Base-by-base conservation (phyloP, 805 yeast species). In the Metschnikowia dekortorum region DNA sequence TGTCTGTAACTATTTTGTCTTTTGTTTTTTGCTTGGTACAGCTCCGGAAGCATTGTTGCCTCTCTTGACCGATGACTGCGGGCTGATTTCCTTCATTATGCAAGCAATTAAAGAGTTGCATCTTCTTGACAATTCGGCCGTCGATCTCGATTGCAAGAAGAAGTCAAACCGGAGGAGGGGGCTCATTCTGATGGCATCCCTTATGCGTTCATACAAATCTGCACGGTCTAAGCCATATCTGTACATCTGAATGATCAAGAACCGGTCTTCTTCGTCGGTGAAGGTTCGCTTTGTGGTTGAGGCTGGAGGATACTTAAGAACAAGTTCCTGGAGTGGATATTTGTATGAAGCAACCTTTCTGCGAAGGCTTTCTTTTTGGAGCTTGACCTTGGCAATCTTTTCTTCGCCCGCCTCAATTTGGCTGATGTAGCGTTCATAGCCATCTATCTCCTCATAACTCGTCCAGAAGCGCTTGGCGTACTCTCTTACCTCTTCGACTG, bases 371-470 rank as follows among this genome's bases (percentile, higher is more conserved):
- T 88, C 96, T 63, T 83, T 87, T 61, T 90, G 97, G 32, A 83
- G 69, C 58, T 78, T 79, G 8, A 78, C 63, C 59, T 81, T 83
- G 43, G 81, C 73, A 28, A 87, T 78, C 65, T 80, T 86, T 53
- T 90, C 96, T 64, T 94, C 98, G 13, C 98, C 99, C 3, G 80
- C 76, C 61, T 90, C 96, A 53, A 94, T 89, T 60, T 84, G 92
- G 16, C 78, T 73, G 48, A 91, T 69, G 66, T 85, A 89, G 55
- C 88, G 80, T 57, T 94, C 99, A 67, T 84, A 85, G 9, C 96
- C 96, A 33, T 92, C 98, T 54, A 94, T 85, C 57, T 84, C 87
- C 45, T 80, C 75, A 61, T 82, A 85, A 47, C 85, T 78, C 28
- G 76, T 61, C 99, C 98, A 94, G 66, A 94, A 94, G 8, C 78